Conservation (phyloP, 805 yeast genomes). For the Cyberlindnera petersonii region DNA sequence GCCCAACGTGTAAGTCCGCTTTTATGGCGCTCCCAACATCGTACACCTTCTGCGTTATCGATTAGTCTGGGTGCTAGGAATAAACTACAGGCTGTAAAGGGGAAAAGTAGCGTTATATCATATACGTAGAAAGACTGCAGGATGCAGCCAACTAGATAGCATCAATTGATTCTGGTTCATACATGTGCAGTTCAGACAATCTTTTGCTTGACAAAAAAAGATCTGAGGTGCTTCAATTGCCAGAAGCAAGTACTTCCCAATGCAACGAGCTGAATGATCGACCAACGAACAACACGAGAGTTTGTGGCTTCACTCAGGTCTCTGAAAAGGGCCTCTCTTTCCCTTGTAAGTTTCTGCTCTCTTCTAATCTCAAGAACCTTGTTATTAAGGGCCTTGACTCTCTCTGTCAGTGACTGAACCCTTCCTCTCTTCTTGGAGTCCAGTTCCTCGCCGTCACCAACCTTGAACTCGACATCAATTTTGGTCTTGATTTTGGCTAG, state of each 20-base stretch:
- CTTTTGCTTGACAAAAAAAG: constrained; percentile 77
- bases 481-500: constrained; percentile 54
- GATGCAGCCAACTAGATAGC: too few species aligned
- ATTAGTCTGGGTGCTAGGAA: too few species aligned
- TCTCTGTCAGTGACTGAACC: constrained; percentile 51
- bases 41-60: too few species aligned
- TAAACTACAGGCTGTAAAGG: too few species aligned
- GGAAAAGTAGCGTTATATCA: too few species aligned
- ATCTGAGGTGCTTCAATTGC: constrained; percentile 70
- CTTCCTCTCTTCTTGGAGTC: constrained; percentile 65
- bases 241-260: constrained; percentile 65
- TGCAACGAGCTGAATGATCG: constrained; percentile 59
- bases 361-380: constrained; percentile 58
- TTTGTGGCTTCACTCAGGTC: constrained; percentile 68
- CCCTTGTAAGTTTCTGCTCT: constrained; percentile 66
- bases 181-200: too few species aligned
- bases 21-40: too few species aligned
- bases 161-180: too few species aligned
- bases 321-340: constrained; percentile 71
- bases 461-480: constrained; percentile 58
- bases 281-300: constrained; percentile 69
- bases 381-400: constrained; percentile 50
- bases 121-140: too few species aligned
- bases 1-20: too few species aligned
- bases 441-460: constrained; percentile 60